These are phyloP conservation scores for Eucalyptus globulus DNA, from an alignment of 345 rosid species.

Conservation along the genomic window DNA sequence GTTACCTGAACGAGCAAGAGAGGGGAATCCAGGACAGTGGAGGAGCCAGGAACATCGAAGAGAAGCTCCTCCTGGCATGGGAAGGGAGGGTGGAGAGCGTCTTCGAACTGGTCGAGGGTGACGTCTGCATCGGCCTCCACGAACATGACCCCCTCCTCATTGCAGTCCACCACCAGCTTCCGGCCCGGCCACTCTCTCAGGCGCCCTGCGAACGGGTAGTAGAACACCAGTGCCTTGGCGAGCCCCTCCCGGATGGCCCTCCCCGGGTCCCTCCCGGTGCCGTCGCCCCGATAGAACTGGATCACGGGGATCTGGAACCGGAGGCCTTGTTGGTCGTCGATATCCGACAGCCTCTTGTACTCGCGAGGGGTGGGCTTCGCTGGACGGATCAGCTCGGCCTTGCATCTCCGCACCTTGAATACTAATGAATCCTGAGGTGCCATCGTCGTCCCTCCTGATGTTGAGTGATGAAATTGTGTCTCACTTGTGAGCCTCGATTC, in stretches of 20 bases:
- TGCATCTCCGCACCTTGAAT: background rate
- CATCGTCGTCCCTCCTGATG: background rate
- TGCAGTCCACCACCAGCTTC: conserved; percentile 3
- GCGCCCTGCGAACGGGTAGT: conserved; percentile 1
- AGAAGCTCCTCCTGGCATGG: background rate
- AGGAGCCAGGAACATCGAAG: background rate
- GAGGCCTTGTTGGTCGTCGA: background rate
- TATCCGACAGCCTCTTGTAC: background rate
- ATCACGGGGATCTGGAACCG: background rate
- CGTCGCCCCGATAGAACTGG: background rate
- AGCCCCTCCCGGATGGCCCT: background rate
- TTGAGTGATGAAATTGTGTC: background rate
- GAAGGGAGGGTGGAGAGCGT: background rate
- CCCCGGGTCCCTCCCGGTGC: background rate
- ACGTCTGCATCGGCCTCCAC: background rate
- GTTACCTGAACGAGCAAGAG: background rate
- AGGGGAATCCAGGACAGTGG: background rate
- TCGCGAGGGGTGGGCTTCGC: background rate
- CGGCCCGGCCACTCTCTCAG: background rate
- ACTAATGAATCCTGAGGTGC: background rate
- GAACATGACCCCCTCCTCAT: background rate
- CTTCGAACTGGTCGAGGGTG: background rate
- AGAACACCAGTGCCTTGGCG: background rate
- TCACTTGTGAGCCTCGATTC: too few relatives aligned
- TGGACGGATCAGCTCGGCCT: background rate